Conservation (phyloP, 345 rosid genomes). For the Limnanthes douglasii region DNA sequence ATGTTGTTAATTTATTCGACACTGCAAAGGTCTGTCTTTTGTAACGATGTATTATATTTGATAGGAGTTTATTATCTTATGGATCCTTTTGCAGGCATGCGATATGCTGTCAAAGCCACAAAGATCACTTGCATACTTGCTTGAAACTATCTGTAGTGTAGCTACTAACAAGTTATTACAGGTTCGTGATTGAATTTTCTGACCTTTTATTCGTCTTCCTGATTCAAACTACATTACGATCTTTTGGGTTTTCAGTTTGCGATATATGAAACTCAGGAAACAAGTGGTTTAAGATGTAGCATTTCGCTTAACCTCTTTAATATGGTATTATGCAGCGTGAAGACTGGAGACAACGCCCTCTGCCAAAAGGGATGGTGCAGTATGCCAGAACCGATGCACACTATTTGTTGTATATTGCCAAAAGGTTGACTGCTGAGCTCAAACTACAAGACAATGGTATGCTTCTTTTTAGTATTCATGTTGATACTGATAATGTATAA, state of each 20-base stretch:
- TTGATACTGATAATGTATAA: background rate
- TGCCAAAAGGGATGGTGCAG: constrained; percentile 39
- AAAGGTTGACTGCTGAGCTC: constrained; percentile 38
- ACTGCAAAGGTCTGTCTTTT: no score
- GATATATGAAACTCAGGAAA: background rate
- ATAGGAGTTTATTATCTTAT: no score
- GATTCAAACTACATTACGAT: background rate
- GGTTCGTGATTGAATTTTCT: constrained; percentile 27
- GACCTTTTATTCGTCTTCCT: background rate
- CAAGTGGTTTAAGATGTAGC: constrained; percentile 4
- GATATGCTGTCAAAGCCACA: constrained; percentile 56
- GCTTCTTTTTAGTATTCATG: constrained; percentile 7
- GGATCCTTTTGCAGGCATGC: constrained; percentile 46
- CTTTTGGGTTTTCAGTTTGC: constrained; percentile 5
- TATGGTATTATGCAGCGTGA: constrained; percentile 32
- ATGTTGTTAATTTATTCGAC: constrained; percentile 59
- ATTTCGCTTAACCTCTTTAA: constrained; percentile 2
- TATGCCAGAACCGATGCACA: constrained; percentile 57
- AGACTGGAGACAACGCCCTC: constrained; percentile 75
- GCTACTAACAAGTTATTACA: constrained; percentile 48
- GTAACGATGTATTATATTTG: no score
- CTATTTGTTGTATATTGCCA: constrained; percentile 45
- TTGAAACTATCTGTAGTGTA: constrained; percentile 49
- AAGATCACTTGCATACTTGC: constrained; percentile 61
- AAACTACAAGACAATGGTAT: constrained; percentile 33